Evolutionary conservation across 352 stramenopile genomes (phyloP).

Genomic region (Phytophthora cajani): DNA sequence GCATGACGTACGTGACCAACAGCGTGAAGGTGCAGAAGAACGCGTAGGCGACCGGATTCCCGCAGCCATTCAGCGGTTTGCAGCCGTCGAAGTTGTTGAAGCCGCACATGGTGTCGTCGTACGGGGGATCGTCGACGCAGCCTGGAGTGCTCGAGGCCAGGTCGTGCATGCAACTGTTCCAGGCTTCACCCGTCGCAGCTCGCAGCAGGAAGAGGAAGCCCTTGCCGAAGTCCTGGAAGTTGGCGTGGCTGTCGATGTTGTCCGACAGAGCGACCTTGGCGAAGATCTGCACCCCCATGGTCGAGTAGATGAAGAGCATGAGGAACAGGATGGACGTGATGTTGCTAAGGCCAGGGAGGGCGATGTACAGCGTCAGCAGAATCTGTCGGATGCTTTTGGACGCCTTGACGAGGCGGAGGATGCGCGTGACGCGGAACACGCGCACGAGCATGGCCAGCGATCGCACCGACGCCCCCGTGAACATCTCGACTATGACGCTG

Average conservation of each 20-base stretch:
- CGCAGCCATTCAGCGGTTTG: slow-evolving; percentile 80
- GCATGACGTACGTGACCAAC: slow-evolving; percentile 93
- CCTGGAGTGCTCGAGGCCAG: slow-evolving; percentile 44
- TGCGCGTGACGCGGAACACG: slow-evolving; percentile 90
- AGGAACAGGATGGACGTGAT: slow-evolving; percentile 92
- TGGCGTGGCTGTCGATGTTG: slow-evolving; percentile 88
- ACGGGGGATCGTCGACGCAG: slow-evolving; percentile 70
- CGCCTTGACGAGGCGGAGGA: slow-evolving; percentile 83
- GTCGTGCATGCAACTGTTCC: slow-evolving; percentile 94
- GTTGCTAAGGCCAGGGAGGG: slow-evolving; percentile 90
- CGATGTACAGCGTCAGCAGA: slow-evolving; percentile 91
- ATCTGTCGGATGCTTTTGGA: slow-evolving; percentile 91
- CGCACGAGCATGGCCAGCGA: slow-evolving; percentile 90
- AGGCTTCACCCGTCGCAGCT: slow-evolving; percentile 93
- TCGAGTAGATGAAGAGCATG: slow-evolving; percentile 94
- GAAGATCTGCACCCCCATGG: slow-evolving; percentile 94
- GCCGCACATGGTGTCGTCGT: slow-evolving; percentile 70
- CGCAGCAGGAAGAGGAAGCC: slow-evolving; percentile 91
- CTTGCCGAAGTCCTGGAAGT: slow-evolving; percentile 94
- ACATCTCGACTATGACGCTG: slow-evolving; percentile 63
- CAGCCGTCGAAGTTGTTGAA: slow-evolving; percentile 77
- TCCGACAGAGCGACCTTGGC: slow-evolving; percentile 77
- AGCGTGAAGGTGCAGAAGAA: slow-evolving; percentile 92
- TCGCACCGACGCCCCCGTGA: slow-evolving; percentile 63
- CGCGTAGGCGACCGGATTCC: slow-evolving; percentile 59